phyloP scores from a whole-genome alignment of 2,329 filamentous ascomycete species.

The Cercospora citrullina region DNA sequence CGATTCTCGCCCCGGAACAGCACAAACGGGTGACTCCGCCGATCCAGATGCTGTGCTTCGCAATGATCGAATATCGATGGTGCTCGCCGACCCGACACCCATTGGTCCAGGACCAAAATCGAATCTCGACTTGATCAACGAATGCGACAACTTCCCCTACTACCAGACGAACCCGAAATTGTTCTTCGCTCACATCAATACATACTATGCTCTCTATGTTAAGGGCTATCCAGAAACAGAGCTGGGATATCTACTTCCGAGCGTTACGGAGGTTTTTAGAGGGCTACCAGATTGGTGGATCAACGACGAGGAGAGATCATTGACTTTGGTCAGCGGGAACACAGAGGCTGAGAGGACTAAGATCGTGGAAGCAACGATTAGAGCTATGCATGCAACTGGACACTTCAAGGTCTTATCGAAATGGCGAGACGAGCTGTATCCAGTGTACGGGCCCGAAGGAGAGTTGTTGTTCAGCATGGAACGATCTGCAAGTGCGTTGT shows the following conservation, averaged over 20 bases:
- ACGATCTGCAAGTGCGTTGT: slow-evolving; percentile 69
- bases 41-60: slow-evolving; percentile 27
- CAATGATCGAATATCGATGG: slow-evolving; percentile 24
- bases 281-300: slow-evolving; percentile 63
- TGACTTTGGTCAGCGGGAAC: slow-evolving; percentile 59
- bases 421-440: slow-evolving; percentile 80
- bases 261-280: slow-evolving; percentile 59
- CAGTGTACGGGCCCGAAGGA: slow-evolving; percentile 65
- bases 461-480: slow-evolving; percentile 73
- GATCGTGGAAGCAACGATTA: slow-evolving; percentile 57
- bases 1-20: slow-evolving; percentile 19
- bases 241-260: slow-evolving; percentile 61
- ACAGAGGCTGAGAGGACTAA: slow-evolving; percentile 65
- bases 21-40: slow-evolving; percentile 21
- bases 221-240: slow-evolving; percentile 61
- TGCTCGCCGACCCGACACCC: slow-evolving; percentile 34
- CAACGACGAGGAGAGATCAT: slow-evolving; percentile 59
- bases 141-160: slow-evolving; percentile 73
- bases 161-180: slow-evolving; percentile 58
- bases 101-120: slow-evolving; percentile 41
- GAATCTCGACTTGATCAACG: slow-evolving; percentile 57
- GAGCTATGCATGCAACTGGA: slow-evolving; percentile 67
- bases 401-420: slow-evolving; percentile 73
- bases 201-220: slow-evolving; percentile 66
- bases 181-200: slow-evolving; percentile 49